Evolutionary conservation across 768 basidiomycete genomes (phyloP).

Genomic region (Tricholoma sp.): DNA sequence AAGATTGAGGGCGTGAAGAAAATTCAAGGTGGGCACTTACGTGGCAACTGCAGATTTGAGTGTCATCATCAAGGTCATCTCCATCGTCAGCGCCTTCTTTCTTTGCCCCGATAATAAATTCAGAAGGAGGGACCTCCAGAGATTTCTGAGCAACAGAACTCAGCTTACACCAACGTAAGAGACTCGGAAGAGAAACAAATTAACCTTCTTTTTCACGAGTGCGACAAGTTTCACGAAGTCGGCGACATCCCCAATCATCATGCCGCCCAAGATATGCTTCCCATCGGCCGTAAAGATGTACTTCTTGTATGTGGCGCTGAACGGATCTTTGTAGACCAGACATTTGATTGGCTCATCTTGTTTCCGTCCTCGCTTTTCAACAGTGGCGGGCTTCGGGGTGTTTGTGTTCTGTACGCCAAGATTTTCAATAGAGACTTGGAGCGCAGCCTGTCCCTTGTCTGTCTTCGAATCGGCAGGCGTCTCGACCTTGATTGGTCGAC

Average conservation of each 20-base stretch:
- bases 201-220: conserved; percentile 58
- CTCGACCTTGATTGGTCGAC: not conserved
- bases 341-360: conserved; percentile 43
- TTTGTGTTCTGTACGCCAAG: not conserved
- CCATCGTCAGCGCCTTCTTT: conserved; percentile 52
- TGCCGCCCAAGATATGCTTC: conserved; percentile 66
- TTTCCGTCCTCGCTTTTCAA: conserved; percentile 10
- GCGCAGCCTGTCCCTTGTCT: conserved; percentile 9
- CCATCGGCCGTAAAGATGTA: conserved; percentile 71
- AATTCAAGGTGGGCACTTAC: not conserved
- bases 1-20: not conserved
- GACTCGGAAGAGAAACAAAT: not conserved
- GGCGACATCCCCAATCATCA: conserved; percentile 73
- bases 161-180: not conserved
- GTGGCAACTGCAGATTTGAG: conserved; percentile 70
- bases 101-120: conserved; percentile 56
- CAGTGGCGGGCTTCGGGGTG: not conserved
- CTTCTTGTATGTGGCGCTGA: conserved; percentile 69
- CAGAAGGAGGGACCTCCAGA: conserved; percentile 56
- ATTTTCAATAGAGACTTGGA: conserved; percentile 13
- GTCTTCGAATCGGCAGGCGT: not conserved
- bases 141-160: conserved; percentile 42
- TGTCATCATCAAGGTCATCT: conserved; percentile 64
- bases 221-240: conserved; percentile 68
- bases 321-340: conserved; percentile 67